phyloP scores from a whole-genome alignment of 202 grass and related monocot species.

The Dendrocalamus latiflorus region DNA sequence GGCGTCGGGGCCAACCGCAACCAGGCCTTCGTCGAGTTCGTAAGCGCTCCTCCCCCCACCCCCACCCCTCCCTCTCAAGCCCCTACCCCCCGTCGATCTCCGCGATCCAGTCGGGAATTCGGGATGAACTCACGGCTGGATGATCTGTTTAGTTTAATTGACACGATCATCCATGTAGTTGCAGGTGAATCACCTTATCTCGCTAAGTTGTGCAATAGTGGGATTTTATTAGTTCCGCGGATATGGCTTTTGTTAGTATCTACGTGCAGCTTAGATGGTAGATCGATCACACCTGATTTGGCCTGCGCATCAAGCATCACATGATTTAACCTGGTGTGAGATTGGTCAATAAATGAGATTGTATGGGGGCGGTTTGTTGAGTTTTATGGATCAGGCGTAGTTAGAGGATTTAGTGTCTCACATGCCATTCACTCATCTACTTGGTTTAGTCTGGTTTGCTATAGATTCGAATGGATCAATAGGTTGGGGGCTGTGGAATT shows the following conservation, averaged over 20 bases:
- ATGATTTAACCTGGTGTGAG: not conserved
- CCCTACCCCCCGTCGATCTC: not conserved
- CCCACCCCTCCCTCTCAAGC: too few relatives aligned
- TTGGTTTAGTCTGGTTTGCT: not conserved
- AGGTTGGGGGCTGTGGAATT: not conserved
- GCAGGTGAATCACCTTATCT: slow-evolving; percentile 5
- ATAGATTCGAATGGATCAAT: not conserved
- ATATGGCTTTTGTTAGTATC: not conserved
- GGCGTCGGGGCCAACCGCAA: slow-evolving; percentile 81
- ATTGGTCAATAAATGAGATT: not conserved
- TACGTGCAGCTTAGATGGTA: not conserved
- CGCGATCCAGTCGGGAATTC: slow-evolving; percentile 16
- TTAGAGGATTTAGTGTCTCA: not conserved
- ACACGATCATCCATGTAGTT: not conserved
- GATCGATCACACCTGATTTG: not conserved
- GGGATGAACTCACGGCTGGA: not conserved
- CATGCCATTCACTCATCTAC: not conserved
- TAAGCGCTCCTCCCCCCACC: too few relatives aligned
- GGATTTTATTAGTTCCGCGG: not conserved
- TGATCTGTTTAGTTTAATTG: too few relatives aligned
- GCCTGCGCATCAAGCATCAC: not conserved
- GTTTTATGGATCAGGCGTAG: not conserved
- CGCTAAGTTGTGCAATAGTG: not conserved
- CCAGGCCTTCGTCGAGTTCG: slow-evolving; percentile 89
- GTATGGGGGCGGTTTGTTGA: not conserved